Percentiles rank a stretch among this genome's conserved stretches.
These are phyloP conservation scores for Pseudonitzschia delicatissima DNA, from an alignment of 108 stramenopile genomes.

Conservation along the genomic window DNA sequence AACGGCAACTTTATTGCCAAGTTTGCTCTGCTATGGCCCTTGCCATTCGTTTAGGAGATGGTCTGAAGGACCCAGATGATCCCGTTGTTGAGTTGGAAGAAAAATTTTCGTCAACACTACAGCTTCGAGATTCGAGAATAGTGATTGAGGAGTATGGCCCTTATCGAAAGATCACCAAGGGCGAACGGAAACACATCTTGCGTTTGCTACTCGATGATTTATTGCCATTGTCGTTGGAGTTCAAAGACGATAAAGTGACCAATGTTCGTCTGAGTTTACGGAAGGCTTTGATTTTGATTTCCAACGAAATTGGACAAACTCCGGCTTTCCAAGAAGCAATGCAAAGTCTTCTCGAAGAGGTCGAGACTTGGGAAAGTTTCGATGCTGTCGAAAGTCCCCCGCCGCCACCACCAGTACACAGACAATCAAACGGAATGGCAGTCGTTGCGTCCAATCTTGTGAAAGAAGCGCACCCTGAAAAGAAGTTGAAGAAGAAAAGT, in stretches of 20 bases:
- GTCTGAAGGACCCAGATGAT: conserved; percentile 30
- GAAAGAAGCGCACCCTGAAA: conserved; percentile 1
- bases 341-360: conserved; percentile 66
- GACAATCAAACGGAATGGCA: conserved; percentile 6
- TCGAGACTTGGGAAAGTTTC: conserved; percentile 79
- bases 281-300: conserved; percentile 69
- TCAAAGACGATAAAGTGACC: conserved; percentile 75
- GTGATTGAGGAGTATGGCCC: conserved; percentile 46
- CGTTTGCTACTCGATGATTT: conserved; percentile 55
- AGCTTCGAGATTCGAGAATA: conserved; percentile 8
- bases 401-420: conserved; percentile 19
- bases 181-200: conserved; percentile 58
- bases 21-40: conserved; percentile 67
- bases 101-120: conserved; percentile 19
- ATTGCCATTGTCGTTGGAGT: conserved; percentile 64
- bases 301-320: conserved; percentile 45
- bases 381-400: conserved; percentile 15
- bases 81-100: conserved; percentile 27
- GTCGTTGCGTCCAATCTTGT: not conserved
- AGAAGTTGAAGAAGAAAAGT: conserved; percentile 13
- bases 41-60: conserved; percentile 65
- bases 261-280: conserved; percentile 77
- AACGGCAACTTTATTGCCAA: conserved; percentile 74
- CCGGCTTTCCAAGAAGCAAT: conserved; percentile 53
- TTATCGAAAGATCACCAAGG: conserved; percentile 51